Evolutionary conservation across 2,329 filamentous ascomycete species (phyloP).

Genomic region (Paracoccidioides brasiliensis): DNA sequence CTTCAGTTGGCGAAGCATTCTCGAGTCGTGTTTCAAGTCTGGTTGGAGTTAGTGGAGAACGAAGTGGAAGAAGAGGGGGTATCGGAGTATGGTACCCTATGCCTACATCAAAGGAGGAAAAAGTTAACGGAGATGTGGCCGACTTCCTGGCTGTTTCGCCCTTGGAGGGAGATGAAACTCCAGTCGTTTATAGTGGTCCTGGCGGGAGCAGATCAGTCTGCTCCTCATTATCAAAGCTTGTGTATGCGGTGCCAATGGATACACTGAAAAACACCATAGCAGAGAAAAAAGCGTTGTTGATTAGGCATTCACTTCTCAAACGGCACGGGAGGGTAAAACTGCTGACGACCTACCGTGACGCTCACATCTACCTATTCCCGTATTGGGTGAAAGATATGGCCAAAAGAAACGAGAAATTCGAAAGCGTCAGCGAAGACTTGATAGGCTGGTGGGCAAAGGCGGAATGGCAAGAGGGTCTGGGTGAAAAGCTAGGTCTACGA

Average conservation of each 20-base stretch:
- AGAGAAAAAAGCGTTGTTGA: slow-evolving; percentile 50
- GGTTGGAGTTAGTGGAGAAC: slow-evolving; percentile 40
- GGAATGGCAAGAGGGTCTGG: slow-evolving; percentile 72
- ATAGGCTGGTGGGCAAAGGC: slow-evolving; percentile 94
- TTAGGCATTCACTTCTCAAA: slow-evolving; percentile 63
- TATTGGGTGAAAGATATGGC: slow-evolving; percentile 82
- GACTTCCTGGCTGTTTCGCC: slow-evolving; percentile 77
- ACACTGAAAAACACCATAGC: slow-evolving; percentile 74
- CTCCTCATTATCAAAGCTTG: slow-evolving; percentile 58
- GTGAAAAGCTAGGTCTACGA: slow-evolving; percentile 60
- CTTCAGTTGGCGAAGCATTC: slow-evolving; percentile 38
- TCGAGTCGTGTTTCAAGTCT: slow-evolving; percentile 28
- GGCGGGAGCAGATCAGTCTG: slow-evolving; percentile 48
- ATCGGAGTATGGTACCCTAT: slow-evolving; percentile 87
- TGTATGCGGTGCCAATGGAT: slow-evolving; percentile 79
- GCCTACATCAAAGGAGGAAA: slow-evolving; percentile 49
- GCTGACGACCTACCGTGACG: slow-evolving; percentile 73
- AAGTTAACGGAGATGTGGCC: slow-evolving; percentile 79
- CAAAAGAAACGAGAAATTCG: slow-evolving; percentile 62
- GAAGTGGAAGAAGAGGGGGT: slow-evolving; percentile 56
- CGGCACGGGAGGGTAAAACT: slow-evolving; percentile 65
- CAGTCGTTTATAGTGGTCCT: slow-evolving; percentile 39
- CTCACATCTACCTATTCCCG: slow-evolving; percentile 90
- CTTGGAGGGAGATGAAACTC: slow-evolving; percentile 39
- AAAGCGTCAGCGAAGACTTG: slow-evolving; percentile 82